phyloP scores from a whole-genome alignment of 1,284 basidiomycete genomes.

The Malassezia brasiliensis region DNA sequence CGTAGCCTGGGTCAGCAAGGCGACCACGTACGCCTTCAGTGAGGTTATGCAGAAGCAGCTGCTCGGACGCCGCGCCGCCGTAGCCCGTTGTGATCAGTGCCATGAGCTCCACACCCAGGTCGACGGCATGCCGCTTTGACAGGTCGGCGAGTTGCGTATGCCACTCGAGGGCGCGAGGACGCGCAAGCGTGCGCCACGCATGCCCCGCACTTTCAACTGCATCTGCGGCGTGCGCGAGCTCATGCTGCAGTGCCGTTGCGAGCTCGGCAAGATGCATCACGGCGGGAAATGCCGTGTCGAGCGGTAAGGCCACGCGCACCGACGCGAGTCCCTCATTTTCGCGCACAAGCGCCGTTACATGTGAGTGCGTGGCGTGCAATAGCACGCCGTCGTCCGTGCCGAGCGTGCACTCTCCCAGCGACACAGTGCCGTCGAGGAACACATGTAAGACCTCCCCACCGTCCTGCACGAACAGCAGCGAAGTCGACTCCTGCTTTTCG shows the following conservation, averaged over 20 bases:
- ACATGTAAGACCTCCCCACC: not conserved
- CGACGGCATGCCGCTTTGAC: constrained; percentile 23
- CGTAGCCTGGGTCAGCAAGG: not conserved
- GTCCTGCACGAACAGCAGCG: constrained; percentile 9
- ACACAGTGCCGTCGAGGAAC: constrained; percentile 12
- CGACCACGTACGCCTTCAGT: constrained; percentile 25
- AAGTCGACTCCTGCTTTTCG: not conserved
- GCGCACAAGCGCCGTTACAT: not conserved
- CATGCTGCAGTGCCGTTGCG: not conserved
- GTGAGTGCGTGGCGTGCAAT: not conserved
- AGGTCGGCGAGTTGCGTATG: constrained; percentile 21
- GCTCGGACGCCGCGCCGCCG: constrained; percentile 28
- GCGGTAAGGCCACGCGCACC: not conserved
- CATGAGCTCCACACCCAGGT: constrained; percentile 30
- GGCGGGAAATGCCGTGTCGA: not conserved
- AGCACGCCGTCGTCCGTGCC: not conserved
- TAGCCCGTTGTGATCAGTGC: constrained; percentile 25
- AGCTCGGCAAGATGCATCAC: constrained; percentile 9
- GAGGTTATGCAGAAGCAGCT: constrained; percentile 27
- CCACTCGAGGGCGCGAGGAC: constrained; percentile 24
- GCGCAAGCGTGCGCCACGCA: constrained; percentile 5
- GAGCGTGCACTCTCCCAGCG: not conserved
- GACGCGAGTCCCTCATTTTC: not conserved
- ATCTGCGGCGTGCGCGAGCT: constrained; percentile 5
- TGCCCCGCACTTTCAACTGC: constrained; percentile 1